Percentiles rank a stretch among this genome's conserved stretches.
phyloP scores from a whole-genome alignment of 306 rosid species.

The Chamaecrista fasciculata region DNA sequence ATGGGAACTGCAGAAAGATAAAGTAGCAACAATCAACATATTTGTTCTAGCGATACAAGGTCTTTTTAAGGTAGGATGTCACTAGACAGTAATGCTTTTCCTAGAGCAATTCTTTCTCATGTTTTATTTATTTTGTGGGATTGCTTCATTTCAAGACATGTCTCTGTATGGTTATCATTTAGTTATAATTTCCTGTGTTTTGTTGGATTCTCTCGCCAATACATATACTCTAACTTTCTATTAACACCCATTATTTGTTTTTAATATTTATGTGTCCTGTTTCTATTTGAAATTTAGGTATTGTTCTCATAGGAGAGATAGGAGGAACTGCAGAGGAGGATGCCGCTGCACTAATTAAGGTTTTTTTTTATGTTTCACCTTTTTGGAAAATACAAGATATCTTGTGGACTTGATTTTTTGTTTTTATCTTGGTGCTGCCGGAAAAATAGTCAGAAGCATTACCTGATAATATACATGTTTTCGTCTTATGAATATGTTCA shows the following conservation, averaged over 20 bases:
- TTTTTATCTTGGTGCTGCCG: background rate
- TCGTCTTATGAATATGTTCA: too few relatives aligned
- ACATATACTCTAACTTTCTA: background rate
- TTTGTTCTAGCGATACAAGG: background rate
- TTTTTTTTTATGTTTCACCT: slow-evolving; percentile 26
- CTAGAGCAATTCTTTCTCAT: background rate
- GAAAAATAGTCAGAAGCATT: background rate
- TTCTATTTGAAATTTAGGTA: slow-evolving; percentile 54
- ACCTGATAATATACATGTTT: background rate
- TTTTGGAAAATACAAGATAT: background rate
- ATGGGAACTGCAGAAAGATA: background rate
- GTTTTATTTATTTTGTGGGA: background rate
- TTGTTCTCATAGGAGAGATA: slow-evolving; percentile 92
- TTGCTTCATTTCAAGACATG: background rate
- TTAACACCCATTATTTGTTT: background rate
- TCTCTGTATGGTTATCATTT: background rate
- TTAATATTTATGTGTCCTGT: background rate
- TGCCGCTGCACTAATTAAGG: slow-evolving; percentile 98
- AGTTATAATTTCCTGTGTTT: background rate
- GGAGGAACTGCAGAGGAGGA: slow-evolving; percentile 99
- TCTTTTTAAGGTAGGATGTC: background rate
- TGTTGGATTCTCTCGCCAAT: background rate
- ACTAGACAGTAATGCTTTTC: background rate
- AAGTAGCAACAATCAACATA: background rate
- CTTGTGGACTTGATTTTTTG: background rate